A percentile compares a stretch with the other conserved stretches of the same genome.
phyloP scores from a whole-genome alignment of 345 rosid species.

The Eucalyptus polybractea region DNA sequence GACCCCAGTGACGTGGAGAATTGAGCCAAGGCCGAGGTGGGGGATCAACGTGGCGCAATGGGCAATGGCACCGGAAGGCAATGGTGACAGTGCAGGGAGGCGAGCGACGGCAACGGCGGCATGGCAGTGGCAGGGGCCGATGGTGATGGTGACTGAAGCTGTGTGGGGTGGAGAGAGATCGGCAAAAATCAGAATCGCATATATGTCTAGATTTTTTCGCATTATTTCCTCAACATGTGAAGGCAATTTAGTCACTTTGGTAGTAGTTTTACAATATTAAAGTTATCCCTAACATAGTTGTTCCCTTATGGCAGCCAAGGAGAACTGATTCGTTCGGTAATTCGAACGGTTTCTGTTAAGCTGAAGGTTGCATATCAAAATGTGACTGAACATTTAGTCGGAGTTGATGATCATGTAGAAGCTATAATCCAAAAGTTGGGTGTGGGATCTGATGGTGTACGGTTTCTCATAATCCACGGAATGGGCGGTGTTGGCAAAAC shows the following conservation, averaged over 20 bases:
- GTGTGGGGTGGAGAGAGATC: background rate
- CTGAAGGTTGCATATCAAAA: too few relatives aligned
- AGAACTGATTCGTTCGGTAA: accelerated
- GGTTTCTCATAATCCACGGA: accelerated
- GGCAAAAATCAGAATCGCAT: background rate
- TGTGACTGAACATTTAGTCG: too few relatives aligned
- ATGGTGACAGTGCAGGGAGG: background rate
- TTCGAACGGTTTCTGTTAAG: accelerated
- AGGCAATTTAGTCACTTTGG: background rate
- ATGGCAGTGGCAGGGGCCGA: background rate
- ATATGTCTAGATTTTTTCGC: too few relatives aligned
- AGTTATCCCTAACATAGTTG: too few relatives aligned
- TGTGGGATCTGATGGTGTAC: too few relatives aligned
- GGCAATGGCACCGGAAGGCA: accelerated
- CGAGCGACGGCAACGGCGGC: accelerated
- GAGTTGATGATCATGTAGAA: too few relatives aligned
- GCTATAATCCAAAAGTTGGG: too few relatives aligned
- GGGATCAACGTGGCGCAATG: accelerated
- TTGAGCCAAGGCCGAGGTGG: background rate
- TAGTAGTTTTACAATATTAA: too few relatives aligned
- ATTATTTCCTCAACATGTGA: background rate
- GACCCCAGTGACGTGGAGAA: background rate
- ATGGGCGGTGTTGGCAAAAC: too few relatives aligned
- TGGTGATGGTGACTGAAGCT: background rate
- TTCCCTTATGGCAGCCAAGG: too few relatives aligned